phyloP scores from a whole-genome alignment of 2,329 filamentous ascomycete species.

The Geosmithia morbida region DNA sequence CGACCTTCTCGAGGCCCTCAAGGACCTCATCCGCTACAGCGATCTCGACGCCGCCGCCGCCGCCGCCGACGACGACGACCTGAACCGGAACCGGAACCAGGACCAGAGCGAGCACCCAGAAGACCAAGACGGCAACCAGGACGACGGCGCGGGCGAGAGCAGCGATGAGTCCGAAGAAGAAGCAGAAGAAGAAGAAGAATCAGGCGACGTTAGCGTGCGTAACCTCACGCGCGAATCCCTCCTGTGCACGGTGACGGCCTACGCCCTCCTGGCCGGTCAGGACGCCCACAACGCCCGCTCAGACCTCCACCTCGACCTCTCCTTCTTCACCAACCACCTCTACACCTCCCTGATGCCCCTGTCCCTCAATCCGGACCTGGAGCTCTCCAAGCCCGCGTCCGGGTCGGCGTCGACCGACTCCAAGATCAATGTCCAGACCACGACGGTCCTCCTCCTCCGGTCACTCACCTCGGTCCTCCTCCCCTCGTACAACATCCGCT shows the following conservation, averaged over 20 bases:
- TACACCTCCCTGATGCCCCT: constrained; percentile 74
- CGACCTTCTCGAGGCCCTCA: constrained; percentile 83
- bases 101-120: constrained; percentile 11
- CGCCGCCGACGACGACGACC: constrained; percentile 25
- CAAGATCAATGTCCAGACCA: constrained; percentile 90
- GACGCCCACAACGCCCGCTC: constrained; percentile 76
- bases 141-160: constrained; percentile 38
- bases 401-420: constrained; percentile 25
- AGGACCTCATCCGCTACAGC: constrained; percentile 75
- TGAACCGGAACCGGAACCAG: constrained; percentile 23
- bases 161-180: constrained; percentile 13
- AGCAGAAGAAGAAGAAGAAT: constrained; percentile 30
- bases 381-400: constrained; percentile 44
- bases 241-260: constrained; percentile 90
- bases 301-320: constrained; percentile 75
- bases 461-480: constrained; percentile 73
- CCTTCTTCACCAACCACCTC: constrained; percentile 89
- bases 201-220: constrained; percentile 27
- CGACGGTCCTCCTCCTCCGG: constrained; percentile 79
- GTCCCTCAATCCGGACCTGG: constrained; percentile 71
- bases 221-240: constrained; percentile 77
- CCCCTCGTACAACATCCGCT: constrained; percentile 56
- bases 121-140: constrained; percentile 18
- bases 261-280: constrained; percentile 89
- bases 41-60: constrained; percentile 33